phyloP scores from a whole-genome alignment of 2,329 filamentous ascomycete species.

The Trichoderma atroviride region DNA sequence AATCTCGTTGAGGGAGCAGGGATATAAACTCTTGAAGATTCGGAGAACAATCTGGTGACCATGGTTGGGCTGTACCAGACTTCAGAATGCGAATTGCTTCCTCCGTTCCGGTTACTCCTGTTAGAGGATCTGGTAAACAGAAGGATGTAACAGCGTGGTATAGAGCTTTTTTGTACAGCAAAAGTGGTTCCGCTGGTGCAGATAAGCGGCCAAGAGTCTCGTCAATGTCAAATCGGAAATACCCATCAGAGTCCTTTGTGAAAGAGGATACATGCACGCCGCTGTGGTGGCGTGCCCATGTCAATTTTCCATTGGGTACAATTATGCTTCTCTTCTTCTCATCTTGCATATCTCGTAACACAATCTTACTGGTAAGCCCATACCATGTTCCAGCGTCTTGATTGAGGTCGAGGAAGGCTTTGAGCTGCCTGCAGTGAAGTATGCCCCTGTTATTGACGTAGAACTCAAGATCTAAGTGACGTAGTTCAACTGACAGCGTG shows the following conservation, averaged over 20 bases:
- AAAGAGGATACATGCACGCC: conserved; percentile 47
- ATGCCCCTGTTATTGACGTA: conserved; percentile 39
- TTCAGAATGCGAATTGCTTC: conserved; percentile 56
- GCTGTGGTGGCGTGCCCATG: conserved; percentile 30
- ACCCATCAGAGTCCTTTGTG: neutral
- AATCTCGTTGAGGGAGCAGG: conserved; percentile 38
- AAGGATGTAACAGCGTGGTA: conserved; percentile 65
- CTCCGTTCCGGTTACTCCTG: conserved; percentile 61
- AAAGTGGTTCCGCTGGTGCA: conserved; percentile 57
- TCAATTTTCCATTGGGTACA: conserved; percentile 50
- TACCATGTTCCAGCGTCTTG: conserved; percentile 65
- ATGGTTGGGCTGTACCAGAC: conserved; percentile 55
- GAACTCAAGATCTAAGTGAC: conserved; percentile 23
- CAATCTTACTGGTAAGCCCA: conserved; percentile 60
- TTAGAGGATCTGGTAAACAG: conserved; percentile 59
- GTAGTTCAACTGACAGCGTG: conserved; percentile 19
- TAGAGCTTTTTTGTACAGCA: conserved; percentile 59
- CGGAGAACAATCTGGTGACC: conserved; percentile 39
- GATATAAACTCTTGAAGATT: conserved; percentile 10
- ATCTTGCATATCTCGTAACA: conserved; percentile 52
- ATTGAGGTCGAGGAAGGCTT: conserved; percentile 54
- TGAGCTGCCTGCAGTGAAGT: conserved; percentile 54
- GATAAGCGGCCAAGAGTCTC: conserved; percentile 56
- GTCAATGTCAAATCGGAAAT: conserved; percentile 53
- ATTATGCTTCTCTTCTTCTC: conserved; percentile 53